Conservation (phyloP, 2,329 filamentous ascomycete genomes). For the Zasmidium citrigriseum region DNA sequence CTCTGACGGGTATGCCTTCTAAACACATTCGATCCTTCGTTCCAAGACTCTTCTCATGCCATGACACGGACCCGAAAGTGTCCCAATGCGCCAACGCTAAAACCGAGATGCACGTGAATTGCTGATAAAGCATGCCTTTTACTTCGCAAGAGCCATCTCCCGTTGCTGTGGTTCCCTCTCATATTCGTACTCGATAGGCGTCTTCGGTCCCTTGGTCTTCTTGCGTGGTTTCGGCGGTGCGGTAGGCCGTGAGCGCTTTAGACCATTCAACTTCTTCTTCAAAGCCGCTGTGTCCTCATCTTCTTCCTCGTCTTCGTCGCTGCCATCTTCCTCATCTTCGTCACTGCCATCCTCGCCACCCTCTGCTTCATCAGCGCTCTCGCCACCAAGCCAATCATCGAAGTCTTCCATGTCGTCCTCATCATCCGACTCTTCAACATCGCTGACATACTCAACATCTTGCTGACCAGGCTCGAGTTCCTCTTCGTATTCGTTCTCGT, state of each 20-base stretch:
- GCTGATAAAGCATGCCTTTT: too few relatives aligned
- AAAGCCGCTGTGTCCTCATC: slow-evolving; percentile 58
- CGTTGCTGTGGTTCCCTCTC: slow-evolving; percentile 61
- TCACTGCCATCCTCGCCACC: slow-evolving; percentile 47
- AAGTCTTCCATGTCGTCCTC: slow-evolving; percentile 82
- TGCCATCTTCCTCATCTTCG: slow-evolving; percentile 49
- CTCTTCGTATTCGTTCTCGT: slow-evolving; percentile 67
- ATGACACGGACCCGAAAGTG: too few relatives aligned
- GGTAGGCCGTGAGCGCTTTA: slow-evolving; percentile 59
- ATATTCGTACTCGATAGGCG: slow-evolving; percentile 78
- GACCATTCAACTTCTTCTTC: slow-evolving; percentile 55
- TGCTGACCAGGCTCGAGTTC: slow-evolving; percentile 65
- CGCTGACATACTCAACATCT: slow-evolving; percentile 89
- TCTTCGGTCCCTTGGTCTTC: slow-evolving; percentile 62
- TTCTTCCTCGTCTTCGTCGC: slow-evolving; percentile 47
- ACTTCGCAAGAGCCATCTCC: slow-evolving; percentile 36
- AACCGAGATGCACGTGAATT: too few relatives aligned
- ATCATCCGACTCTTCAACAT: slow-evolving; percentile 73
- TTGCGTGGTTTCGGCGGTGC: slow-evolving; percentile 59
- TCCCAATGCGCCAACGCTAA: neutral
- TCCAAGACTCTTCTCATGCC: too few relatives aligned
- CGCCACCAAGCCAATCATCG: slow-evolving; percentile 89
- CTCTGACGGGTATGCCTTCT: neutral
- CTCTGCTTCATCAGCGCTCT: slow-evolving; percentile 53
- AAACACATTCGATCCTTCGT: too few relatives aligned